These are phyloP conservation scores for Phragmites australis DNA, from an alignment of 176 grass and related monocot species.

Conservation along the genomic window DNA sequence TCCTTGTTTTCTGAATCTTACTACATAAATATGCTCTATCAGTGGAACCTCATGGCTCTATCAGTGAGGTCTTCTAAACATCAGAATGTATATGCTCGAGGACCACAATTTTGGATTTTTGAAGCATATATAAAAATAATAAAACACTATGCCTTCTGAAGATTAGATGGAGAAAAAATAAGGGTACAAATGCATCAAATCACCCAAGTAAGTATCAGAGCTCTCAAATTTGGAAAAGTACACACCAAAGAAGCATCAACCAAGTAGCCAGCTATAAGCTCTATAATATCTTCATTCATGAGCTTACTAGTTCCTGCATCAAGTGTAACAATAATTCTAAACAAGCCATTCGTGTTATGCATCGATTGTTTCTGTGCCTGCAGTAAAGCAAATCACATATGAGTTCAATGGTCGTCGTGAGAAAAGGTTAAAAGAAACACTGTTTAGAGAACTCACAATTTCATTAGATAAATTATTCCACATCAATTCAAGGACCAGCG, in stretches of 20 bases:
- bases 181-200: constrained; percentile 16
- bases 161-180: constrained; percentile 29
- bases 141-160: constrained; percentile 6
- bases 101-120: background rate
- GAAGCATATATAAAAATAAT: constrained; percentile 8
- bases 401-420: constrained; percentile 19
- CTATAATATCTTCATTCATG: constrained; percentile 51
- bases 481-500: constrained; percentile 71
- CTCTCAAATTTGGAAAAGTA: constrained; percentile 21
- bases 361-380: constrained; percentile 55
- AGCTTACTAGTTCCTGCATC: constrained; percentile 64
- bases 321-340: constrained; percentile 71
- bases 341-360: constrained; percentile 67
- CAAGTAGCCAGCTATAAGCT: constrained; percentile 69
- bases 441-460: constrained; percentile 48
- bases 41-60: background rate
- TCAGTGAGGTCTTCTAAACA: background rate
- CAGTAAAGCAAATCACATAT: constrained; percentile 13
- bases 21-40: constrained; percentile 22
- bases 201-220: constrained; percentile 15
- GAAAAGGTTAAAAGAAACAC: constrained; percentile 3
- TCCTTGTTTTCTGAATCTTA: background rate
- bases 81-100: background rate
- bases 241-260: constrained; percentile 74
- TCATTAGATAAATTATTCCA: constrained; percentile 63